Evolutionary conservation across 495 filamentous ascomycete genomes (phyloP), one percentile per base, ranked within the genome.

Genomic region (Xylaria curta): DNA sequence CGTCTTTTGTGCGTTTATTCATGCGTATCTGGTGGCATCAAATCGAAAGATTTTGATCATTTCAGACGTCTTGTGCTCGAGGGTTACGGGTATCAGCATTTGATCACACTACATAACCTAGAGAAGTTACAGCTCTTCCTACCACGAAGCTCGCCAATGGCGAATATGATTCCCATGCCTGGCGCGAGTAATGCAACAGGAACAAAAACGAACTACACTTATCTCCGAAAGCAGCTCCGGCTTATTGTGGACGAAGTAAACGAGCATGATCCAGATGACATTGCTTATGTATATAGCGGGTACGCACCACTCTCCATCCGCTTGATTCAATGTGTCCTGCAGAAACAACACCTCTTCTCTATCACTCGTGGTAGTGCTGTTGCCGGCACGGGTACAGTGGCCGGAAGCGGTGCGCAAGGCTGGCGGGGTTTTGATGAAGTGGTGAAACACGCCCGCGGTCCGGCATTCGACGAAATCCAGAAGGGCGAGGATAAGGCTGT

Each of bases 231-330:
- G 78, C 88, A 89, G 72, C 89, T 99, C 33, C 89, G 91, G 31
- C 88, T 99, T 61, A 95, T 98, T 73, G 91, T 97, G 66, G 95
- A 98, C 79, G 97, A 99, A 79, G 95, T 98, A 69, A 95, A 97
- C 78, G 97, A 98, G 79, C 90, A 95, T 58, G 93, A 97, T n/a
- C 97, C 97, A 10, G 91, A 95, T 74, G 97, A 99, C 72, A 93
- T 98, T 72, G 93, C 97, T 12, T 99, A 98, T 77, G 95, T 97
- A 44, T 99, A 97, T 84, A 95, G 92, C 73, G 97, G 97, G 58
- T 98, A 98, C 79, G 97, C 97, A 7, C 96, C 97, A 3, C 87
- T 99, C 28, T 97, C 93, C 68, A 87, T 98, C 71, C 93, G 97
- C 19, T 88, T 99, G 21, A 91, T 99, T n/a, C 97, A 99, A 82